phyloP scores from a whole-genome alignment of 2,329 filamentous ascomycete species.

The Microdochium paspali region DNA sequence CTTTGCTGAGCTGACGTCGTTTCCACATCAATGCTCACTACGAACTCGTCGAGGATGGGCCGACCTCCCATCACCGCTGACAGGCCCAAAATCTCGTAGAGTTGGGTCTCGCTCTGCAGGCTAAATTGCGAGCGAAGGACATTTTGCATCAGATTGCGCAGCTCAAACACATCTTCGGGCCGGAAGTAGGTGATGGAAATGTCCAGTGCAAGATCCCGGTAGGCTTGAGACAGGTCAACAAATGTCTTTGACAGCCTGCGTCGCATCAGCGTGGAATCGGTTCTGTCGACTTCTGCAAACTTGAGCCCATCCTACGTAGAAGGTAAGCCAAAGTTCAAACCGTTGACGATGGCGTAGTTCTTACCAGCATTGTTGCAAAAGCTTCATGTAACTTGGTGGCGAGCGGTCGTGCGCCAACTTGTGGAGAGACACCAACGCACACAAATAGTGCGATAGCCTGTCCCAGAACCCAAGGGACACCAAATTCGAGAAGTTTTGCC shows the following conservation, averaged over 20 bases:
- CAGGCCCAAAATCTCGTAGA: slow-evolving; percentile 27
- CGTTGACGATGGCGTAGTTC: slow-evolving; percentile 1
- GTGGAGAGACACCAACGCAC: slow-evolving; percentile 38
- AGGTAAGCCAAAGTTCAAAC: slow-evolving; percentile 8
- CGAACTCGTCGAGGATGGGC: slow-evolving; percentile 14
- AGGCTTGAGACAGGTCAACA: slow-evolving; percentile 44
- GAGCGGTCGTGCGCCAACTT: slow-evolving; percentile 44
- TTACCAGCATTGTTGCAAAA: slow-evolving; percentile 35
- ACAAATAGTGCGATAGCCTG: slow-evolving; percentile 41
- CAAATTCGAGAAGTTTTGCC: slow-evolving; percentile 41
- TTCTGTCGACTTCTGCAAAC: slow-evolving; percentile 25
- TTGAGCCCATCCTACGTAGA: slow-evolving; percentile 21
- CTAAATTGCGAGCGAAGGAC: slow-evolving; percentile 44
- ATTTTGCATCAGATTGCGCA: slow-evolving; percentile 46
- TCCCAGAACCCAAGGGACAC: slow-evolving; percentile 45
- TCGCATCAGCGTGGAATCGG: slow-evolving; percentile 23
- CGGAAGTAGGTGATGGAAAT: slow-evolving; percentile 44
- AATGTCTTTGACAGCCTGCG: slow-evolving; percentile 39
- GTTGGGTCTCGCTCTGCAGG: slow-evolving; percentile 35
- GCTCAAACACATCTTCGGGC: slow-evolving; percentile 35
- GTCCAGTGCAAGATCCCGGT: slow-evolving; percentile 46
- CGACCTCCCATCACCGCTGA: slow-evolving; percentile 6
- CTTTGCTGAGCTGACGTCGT: slow-evolving; percentile 5
- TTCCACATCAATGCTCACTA: slow-evolving; percentile 23
- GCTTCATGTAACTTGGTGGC: slow-evolving; percentile 36